Base-by-base conservation (phyloP, 2,329 filamentous ascomycete species). In the Pyrenochaeta sp. region DNA sequence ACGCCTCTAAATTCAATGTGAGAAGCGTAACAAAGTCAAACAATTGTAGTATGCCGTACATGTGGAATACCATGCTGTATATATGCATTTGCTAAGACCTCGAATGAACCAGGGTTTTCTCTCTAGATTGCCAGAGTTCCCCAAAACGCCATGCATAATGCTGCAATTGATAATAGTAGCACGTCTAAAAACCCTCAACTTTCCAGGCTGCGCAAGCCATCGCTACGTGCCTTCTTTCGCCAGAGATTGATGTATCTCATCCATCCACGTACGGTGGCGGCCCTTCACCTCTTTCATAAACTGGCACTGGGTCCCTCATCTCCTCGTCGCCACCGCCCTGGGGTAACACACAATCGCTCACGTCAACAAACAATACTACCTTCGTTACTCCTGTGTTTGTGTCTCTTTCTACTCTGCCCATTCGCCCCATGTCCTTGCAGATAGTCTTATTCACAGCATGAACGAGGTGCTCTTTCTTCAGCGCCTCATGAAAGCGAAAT, bases 361-460 rank as follows among this genome's bases (percentile, higher is more conserved):
- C 59, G 32, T 63, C 59, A 37, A 61, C 54, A 52, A 53, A 61
- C 42, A 64, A 40, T 7, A 45, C 27, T 31, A 64, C 53, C 21
- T 39, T 56, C 14, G 45, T 54, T 0, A 52, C 21, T 1, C 52
- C 56, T 7, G 51, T 60, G 31, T 18, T 11, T 0, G 7, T 4
- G 23, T 49, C 53, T 7, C 33, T 52, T 32, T 64, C 56, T 1
- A 64, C 46, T 23, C 41, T 53, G 1, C 61, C 61, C 59, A 63
- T 64, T 11, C 57, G 46, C 1, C 56, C 57, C 11, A 27, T 23
- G 11, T 43, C 36, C n/a, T 61, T 60, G 9, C 35, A 35, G n/a
- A 63, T 36, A 1, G 61, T 57, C 20, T 49, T 51, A 3, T 18
- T 36, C 37, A 63, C 35, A 5, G 61, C 59, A 10, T 43, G 20